A percentile compares a stretch with the other conserved stretches of the same genome.
These are phyloP conservation scores for Papilionanthe hybrid DNA, from an alignment of 116 monocot genomes.

Conservation along the genomic window DNA sequence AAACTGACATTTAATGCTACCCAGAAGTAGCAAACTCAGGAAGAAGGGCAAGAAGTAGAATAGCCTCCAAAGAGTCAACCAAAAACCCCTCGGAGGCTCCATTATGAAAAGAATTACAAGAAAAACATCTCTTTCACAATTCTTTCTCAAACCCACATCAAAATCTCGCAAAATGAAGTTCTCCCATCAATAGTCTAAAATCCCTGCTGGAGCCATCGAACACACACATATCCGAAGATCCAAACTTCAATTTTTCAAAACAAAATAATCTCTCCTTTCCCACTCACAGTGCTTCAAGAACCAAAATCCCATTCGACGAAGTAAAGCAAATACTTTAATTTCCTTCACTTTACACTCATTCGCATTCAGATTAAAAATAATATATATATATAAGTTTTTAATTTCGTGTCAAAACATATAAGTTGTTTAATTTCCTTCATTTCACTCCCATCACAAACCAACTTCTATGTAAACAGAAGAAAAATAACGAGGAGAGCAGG, in stretches of 20 bases:
- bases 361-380: no score
- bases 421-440: conserved; percentile 19
- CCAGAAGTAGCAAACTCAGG: conserved; percentile 38
- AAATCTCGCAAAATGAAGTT: neutral
- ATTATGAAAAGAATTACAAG: conserved; percentile 4
- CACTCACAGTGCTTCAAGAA: neutral
- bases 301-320: neutral
- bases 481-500: neutral
- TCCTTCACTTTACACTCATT: no score
- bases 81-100: conserved; percentile 50
- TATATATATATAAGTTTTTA: no score
- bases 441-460: conserved; percentile 52
- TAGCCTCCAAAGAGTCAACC: conserved; percentile 37
- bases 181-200: neutral
- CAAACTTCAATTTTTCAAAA: neutral
- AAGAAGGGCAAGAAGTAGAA: conserved; percentile 54
- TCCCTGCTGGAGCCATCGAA: neutral
- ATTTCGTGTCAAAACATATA: no score
- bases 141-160: neutral
- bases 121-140: neutral
- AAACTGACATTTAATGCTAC: conserved; percentile 41
- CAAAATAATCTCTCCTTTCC: neutral
- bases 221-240: neutral
- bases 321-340: neutral
- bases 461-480: conserved; percentile 31